Conservation (phyloP, 106 monocot genomes). For the Triglochin maritima region DNA sequence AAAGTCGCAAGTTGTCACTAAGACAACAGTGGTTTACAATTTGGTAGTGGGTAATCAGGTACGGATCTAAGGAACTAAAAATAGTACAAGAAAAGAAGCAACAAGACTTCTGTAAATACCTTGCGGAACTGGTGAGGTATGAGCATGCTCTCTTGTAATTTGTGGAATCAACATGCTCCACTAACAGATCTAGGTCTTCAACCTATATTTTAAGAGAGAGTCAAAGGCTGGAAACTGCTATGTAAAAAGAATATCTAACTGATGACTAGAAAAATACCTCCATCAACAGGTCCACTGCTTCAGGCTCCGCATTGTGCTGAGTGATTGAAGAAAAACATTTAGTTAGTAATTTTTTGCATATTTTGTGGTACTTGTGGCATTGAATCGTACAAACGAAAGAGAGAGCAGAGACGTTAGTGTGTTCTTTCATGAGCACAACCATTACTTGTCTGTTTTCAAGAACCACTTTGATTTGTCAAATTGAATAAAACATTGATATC, state of each 20-base stretch:
- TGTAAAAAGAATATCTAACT: neutral
- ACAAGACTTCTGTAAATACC: constrained; percentile 24
- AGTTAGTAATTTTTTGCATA: neutral
- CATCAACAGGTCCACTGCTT: constrained; percentile 97
- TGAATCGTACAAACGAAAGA: too few relatives aligned
- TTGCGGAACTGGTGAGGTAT: constrained; percentile 91
- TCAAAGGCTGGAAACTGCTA: neutral
- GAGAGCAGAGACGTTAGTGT: too few relatives aligned
- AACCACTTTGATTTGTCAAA: too few relatives aligned
- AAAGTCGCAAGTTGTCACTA: neutral
- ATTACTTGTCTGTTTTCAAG: too few relatives aligned
- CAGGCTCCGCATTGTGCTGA: constrained; percentile 98
- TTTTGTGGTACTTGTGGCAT: too few relatives aligned
- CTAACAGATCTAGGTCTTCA: constrained; percentile 92
- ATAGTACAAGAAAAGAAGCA: neutral
- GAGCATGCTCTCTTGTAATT: constrained; percentile 93
- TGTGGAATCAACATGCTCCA: constrained; percentile 79
- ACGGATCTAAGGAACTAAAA: neutral
- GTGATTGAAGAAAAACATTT: constrained; percentile 3
- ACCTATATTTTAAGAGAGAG: constrained; percentile 40
- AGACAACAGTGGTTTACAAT: neutral
- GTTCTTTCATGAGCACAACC: too few relatives aligned
- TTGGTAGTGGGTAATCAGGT: neutral
- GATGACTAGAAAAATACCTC: constrained; percentile 41
- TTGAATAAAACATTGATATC: too few relatives aligned